Conservation (phyloP, 1,284 basidiomycete species). For the Lentinula novae-zelandiae region DNA sequence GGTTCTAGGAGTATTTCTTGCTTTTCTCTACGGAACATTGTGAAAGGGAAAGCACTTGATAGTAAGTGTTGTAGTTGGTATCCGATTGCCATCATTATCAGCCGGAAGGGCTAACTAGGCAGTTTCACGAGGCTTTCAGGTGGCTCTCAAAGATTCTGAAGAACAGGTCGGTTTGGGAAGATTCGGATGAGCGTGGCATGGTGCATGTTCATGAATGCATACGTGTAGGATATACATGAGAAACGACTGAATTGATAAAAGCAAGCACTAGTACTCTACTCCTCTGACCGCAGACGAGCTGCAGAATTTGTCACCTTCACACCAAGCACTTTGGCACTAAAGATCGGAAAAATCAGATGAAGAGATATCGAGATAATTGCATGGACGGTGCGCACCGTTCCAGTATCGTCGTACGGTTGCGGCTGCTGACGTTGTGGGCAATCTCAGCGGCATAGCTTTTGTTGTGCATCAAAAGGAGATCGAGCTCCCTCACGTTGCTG, state of each 20-base stretch:
- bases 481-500: slow-evolving; percentile 88
- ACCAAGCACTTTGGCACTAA: slow-evolving; percentile 84
- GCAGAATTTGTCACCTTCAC: slow-evolving; percentile 95
- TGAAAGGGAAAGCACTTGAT: background rate
- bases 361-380: background rate
- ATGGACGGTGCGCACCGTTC: slow-evolving; percentile 59
- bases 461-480: slow-evolving; percentile 98
- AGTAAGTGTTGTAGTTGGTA: background rate
- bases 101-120: background rate
- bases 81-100: background rate
- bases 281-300: slow-evolving; percentile 96
- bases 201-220: slow-evolving; percentile 27
- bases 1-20: background rate
- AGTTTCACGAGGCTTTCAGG: too few relatives aligned
- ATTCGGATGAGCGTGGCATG: slow-evolving; percentile 2
- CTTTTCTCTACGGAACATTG: slow-evolving; percentile 1
- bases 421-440: slow-evolving; percentile 95
- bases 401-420: slow-evolving; percentile 92
- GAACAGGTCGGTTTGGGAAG: background rate
- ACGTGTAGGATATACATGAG: slow-evolving; percentile 29
- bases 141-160: background rate
- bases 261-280: slow-evolving; percentile 50
- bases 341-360: slow-evolving; percentile 10
- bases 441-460: slow-evolving; percentile 95
- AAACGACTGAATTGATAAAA: slow-evolving; percentile 21